phyloP scores from a whole-genome alignment of 306 rosid genomes.

The Rubus parviflorus region DNA sequence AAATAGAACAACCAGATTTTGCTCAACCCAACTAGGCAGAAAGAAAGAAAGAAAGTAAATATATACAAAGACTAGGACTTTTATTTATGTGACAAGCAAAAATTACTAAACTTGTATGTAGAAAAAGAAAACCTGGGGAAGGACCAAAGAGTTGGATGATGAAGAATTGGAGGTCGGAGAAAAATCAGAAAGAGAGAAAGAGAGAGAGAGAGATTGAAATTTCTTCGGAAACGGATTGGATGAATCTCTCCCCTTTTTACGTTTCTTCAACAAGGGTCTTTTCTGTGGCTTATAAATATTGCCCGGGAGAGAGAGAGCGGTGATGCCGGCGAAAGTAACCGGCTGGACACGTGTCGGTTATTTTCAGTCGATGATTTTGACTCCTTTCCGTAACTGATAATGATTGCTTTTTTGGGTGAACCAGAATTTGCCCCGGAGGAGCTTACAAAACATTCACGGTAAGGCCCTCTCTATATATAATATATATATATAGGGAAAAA shows the following conservation, averaged over 20 bases:
- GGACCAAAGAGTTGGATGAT: conserved; percentile 19
- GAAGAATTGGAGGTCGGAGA: conserved; percentile 17
- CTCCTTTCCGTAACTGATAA: not conserved
- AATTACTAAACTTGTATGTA: not conserved
- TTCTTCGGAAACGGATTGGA: conserved; percentile 8
- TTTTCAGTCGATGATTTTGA: not conserved
- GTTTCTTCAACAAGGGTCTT: not conserved
- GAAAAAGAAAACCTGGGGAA: conserved; percentile 22
- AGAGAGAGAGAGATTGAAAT: conserved; percentile 7
- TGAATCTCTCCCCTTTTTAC: conserved; percentile 12
- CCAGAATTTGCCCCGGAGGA: conserved; percentile 1
- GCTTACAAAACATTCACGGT: not conserved
- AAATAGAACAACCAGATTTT: conserved; percentile 11
- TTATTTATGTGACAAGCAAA: not conserved
- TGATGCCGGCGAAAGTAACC: conserved; percentile 35
- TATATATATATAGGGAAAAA: too few species aligned
- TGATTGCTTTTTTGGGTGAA: not conserved
- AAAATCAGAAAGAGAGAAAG: not conserved
- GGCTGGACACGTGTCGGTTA: conserved; percentile 34
- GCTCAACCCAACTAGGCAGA: not conserved
- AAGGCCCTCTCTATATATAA: too few species aligned
- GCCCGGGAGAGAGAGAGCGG: conserved; percentile 17
- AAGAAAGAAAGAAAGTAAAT: not conserved
- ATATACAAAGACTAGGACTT: not conserved
- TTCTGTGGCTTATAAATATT: conserved; percentile 3